These are phyloP conservation scores for Chlorella ohadii DNA, from an alignment of 139 green algal species.

Conservation along the genomic window DNA sequence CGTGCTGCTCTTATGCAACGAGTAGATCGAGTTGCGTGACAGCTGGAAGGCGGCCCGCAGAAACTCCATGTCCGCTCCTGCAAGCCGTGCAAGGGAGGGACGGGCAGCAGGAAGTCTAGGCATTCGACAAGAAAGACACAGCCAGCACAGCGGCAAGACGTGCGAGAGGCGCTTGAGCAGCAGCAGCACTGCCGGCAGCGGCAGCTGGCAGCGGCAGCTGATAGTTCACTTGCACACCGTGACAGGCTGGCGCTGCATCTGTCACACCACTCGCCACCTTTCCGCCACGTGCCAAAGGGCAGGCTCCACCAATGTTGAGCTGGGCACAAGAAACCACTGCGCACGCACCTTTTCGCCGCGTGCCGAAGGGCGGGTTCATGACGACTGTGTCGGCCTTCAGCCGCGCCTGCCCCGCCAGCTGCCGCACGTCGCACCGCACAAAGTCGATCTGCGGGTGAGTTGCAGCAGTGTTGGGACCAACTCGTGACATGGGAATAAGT, in stretches of 20 bases:
- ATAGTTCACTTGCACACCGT: too few species aligned
- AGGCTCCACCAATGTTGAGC: too few species aligned
- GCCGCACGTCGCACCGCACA: conserved; percentile 58
- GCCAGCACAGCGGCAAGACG: too few species aligned
- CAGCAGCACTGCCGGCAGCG: background rate
- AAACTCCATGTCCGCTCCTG: conserved; percentile 90
- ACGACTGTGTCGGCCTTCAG: conserved; percentile 86
- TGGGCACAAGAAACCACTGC: too few species aligned
- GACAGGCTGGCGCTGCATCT: too few species aligned
- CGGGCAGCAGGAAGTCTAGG: too few species aligned
- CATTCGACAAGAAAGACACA: too few species aligned
- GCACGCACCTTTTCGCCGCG: conserved; percentile 72
- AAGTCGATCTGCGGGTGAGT: conserved; percentile 70
- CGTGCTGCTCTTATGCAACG: conserved; percentile 92
- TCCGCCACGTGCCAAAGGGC: too few species aligned
- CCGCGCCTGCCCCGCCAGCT: conserved; percentile 38
- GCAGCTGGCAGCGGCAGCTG: background rate
- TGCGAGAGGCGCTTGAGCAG: too few species aligned
- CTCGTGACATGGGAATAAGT: too few species aligned
- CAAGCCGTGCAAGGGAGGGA: background rate
- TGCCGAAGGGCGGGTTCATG: conserved; percentile 98
- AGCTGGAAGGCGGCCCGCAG: conserved; percentile 75
- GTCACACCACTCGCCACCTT: too few species aligned
- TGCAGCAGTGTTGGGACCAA: too few species aligned
- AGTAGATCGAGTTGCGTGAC: conserved; percentile 78